Evolutionary conservation across 1,139 yeast species (phyloP).

Genomic region (Geotrichum restrictum): DNA sequence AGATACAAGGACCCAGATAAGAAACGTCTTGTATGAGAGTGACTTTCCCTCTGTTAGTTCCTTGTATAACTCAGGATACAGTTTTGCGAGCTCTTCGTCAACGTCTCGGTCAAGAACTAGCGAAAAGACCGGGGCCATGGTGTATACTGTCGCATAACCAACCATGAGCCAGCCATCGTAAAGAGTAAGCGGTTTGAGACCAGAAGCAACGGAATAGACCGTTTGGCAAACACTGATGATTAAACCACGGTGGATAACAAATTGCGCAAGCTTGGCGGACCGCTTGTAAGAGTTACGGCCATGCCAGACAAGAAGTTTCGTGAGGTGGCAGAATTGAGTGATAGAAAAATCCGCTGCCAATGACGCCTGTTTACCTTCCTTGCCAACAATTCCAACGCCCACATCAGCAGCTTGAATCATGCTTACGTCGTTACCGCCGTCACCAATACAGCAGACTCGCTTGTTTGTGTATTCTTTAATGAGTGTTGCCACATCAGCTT

Average conservation of each 20-base stretch:
- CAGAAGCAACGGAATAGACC: conserved; percentile 78
- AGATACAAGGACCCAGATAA: conserved; percentile 86
- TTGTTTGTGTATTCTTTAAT: conserved; percentile 78
- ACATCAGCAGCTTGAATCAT: conserved; percentile 99
- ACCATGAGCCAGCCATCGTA: conserved; percentile 98
- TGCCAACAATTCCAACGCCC: conserved; percentile 98
- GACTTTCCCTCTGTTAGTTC: conserved; percentile 88
- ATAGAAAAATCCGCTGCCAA: conserved; percentile 95
- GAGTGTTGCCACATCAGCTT: conserved; percentile 85
- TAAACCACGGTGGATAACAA: conserved; percentile 93
- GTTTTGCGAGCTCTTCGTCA: conserved; percentile 78
- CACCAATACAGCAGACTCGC: conserved; percentile 96
- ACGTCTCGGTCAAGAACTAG: conserved; percentile 88
- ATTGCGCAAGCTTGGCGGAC: conserved; percentile 90
- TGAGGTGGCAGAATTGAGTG: conserved; percentile 84
- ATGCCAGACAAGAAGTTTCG: conserved; percentile 90
- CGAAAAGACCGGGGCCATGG: conserved; percentile 98
- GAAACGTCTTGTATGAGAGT: conserved; percentile 79
- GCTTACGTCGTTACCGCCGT: conserved; percentile 98
- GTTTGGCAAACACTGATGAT: conserved; percentile 96
- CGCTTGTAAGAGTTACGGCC: conserved; percentile 96
- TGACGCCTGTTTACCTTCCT: conserved; percentile 96
- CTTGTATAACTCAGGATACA: conserved; percentile 91
- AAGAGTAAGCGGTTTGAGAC: conserved; percentile 88
- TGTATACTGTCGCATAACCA: conserved; percentile 93